Conservation (phyloP, 352 stramenopile genomes). For the Phytophthora podocarpi region DNA sequence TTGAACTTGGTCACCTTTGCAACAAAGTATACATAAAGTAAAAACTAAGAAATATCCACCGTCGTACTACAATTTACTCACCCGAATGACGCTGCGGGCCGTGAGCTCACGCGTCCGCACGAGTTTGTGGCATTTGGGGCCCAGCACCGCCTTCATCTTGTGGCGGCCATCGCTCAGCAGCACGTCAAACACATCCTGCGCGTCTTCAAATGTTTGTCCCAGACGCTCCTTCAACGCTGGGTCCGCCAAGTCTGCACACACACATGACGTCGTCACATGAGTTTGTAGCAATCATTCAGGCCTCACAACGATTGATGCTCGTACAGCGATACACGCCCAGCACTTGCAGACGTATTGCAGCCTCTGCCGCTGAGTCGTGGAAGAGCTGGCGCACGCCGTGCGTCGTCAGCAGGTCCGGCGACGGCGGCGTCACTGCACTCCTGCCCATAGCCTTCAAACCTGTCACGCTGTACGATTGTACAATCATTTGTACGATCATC, state of each 20-base stretch:
- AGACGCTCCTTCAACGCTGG: slow-evolving; percentile 47
- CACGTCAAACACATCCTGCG: slow-evolving; percentile 62
- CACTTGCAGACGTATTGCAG: slow-evolving; percentile 48
- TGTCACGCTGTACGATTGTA: too few relatives aligned
- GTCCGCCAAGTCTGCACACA: slow-evolving; percentile 52
- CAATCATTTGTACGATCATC: too few relatives aligned
- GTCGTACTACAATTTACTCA: slow-evolving; percentile 21
- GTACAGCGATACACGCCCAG: slow-evolving; percentile 63
- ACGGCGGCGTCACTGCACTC: too few relatives aligned
- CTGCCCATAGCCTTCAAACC: slow-evolving; percentile 6
- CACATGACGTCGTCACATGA: too few relatives aligned
- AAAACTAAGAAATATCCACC: too few relatives aligned
- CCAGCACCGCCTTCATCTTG: slow-evolving; percentile 61
- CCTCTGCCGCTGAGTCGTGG: neutral
- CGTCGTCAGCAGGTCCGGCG: slow-evolving; percentile 35
- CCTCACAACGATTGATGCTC: neutral
- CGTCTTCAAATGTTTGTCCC: slow-evolving; percentile 10
- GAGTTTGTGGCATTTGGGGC: slow-evolving; percentile 39
- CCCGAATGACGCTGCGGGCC: slow-evolving; percentile 40
- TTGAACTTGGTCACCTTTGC: slow-evolving; percentile 38
- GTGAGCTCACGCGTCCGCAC: slow-evolving; percentile 46
- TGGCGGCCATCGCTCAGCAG: slow-evolving; percentile 62
- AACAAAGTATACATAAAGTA: too few relatives aligned
- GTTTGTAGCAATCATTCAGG: too few relatives aligned
- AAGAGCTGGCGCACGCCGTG: slow-evolving; percentile 43